Conservation (phyloP, 1,139 yeast genomes). For the Kodamaea alishanica region DNA sequence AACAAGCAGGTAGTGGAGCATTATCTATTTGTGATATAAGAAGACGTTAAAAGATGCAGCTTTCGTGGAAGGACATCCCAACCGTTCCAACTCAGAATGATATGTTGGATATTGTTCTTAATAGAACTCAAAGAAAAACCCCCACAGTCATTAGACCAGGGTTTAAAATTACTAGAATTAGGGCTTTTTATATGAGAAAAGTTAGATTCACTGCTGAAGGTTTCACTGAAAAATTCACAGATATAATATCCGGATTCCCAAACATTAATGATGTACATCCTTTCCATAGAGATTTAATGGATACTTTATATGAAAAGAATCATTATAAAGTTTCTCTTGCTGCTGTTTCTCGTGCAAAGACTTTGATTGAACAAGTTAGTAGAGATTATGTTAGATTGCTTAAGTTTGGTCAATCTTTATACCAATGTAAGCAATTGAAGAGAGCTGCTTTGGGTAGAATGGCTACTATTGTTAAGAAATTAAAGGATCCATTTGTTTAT, state of each 20-base stretch:
- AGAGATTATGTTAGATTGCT: conserved; percentile 91
- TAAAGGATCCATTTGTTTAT: conserved; percentile 89
- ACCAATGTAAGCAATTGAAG: conserved; percentile 97
- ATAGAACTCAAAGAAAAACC: conserved; percentile 96
- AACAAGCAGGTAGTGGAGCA: not conserved
- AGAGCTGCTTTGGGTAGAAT: conserved; percentile 98
- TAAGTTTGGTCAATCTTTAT: conserved; percentile 94
- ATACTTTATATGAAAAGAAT: conserved; percentile 93
- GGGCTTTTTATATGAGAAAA: conserved; percentile 98
- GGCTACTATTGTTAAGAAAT: conserved; percentile 95
- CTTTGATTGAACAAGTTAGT: conserved; percentile 90
- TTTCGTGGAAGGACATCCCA: conserved; percentile 97
- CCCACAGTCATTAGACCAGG: conserved; percentile 98
- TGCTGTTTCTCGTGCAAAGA: conserved; percentile 88
- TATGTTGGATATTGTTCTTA: conserved; percentile 91
- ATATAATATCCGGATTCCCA: conserved; percentile 84
- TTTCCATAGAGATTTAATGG: conserved; percentile 96
- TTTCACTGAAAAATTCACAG: conserved; percentile 85
- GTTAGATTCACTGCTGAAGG: conserved; percentile 96
- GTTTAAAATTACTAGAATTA: conserved; percentile 90
- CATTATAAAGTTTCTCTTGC: conserved; percentile 98
- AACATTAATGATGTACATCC: conserved; percentile 97
- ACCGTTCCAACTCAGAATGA: conserved; percentile 90
- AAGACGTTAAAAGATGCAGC: conserved; percentile 74
- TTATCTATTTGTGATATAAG: not conserved